A percentile compares a stretch with the other conserved stretches of the same genome.
phyloP scores from a whole-genome alignment of 495 filamentous ascomycete species.

The Neurospora sp. region DNA sequence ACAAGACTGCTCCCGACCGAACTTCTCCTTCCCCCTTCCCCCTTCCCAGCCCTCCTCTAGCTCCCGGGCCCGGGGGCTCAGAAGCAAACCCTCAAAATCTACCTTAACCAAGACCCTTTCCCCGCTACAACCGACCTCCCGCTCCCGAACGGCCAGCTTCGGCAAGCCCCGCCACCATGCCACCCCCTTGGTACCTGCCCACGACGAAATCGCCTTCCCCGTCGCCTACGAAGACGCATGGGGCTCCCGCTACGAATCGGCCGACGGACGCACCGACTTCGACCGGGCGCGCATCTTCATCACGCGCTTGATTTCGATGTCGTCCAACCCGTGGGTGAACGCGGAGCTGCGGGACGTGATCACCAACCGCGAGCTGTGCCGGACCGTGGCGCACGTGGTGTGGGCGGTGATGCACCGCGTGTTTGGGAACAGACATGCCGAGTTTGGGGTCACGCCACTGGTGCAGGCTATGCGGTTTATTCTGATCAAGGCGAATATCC shows the following conservation, averaged over 20 bases:
- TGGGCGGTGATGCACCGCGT: slow-evolving; percentile 18
- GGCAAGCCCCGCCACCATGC: background rate
- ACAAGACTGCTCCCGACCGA: background rate
- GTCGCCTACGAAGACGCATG: slow-evolving; percentile 24
- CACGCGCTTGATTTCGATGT: slow-evolving; percentile 19
- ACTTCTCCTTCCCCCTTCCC: background rate
- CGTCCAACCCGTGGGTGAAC: slow-evolving; percentile 9
- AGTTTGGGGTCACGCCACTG: slow-evolving; percentile 21
- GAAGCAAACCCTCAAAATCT: background rate
- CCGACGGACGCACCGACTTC: slow-evolving; percentile 11
- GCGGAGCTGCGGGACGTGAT: slow-evolving; percentile 16
- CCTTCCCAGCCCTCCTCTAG: background rate
- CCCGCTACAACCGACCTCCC: background rate
- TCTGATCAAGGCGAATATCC: slow-evolving; percentile 22
- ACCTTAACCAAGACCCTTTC: background rate
- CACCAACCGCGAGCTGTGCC: slow-evolving; percentile 9
- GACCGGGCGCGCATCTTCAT: slow-evolving; percentile 24
- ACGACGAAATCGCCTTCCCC: slow-evolving; percentile 18
- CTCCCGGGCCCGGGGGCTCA: background rate
- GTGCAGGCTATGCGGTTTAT: slow-evolving; percentile 28
- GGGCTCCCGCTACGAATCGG: slow-evolving; percentile 8
- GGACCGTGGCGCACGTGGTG: slow-evolving; percentile 15
- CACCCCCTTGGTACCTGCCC: background rate
- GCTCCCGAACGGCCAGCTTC: background rate
- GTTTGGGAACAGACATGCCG: slow-evolving; percentile 21